phyloP scores from a whole-genome alignment of 176 grass and related monocot species.

The Triticum timopheevii region DNA sequence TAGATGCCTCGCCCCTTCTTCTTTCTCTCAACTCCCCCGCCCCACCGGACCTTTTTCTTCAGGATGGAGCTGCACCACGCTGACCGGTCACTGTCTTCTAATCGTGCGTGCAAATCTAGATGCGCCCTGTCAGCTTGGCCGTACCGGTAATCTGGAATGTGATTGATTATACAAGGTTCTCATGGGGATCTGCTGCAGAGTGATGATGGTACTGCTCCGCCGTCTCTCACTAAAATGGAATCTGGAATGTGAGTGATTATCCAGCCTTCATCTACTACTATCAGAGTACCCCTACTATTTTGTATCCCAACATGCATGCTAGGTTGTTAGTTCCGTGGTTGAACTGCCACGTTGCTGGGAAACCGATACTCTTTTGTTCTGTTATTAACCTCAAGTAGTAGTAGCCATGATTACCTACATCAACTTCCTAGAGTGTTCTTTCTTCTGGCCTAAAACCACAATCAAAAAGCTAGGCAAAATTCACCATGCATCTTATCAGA shows the following conservation, averaged over 20 bases:
- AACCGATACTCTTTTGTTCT: too few species aligned
- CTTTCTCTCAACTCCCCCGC: not conserved
- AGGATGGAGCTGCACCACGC: not conserved
- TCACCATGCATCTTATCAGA: too few species aligned
- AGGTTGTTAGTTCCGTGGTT: not conserved
- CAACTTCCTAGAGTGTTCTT: too few species aligned
- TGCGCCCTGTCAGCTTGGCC: not conserved
- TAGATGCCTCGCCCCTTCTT: not conserved
- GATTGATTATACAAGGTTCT: too few species aligned
- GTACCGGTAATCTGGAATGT: not conserved
- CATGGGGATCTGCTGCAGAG: not conserved
- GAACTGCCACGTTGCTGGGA: too few species aligned
- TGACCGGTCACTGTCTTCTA: not conserved
- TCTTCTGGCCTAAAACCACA: too few species aligned
- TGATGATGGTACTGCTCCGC: not conserved
- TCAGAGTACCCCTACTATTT: too few species aligned
- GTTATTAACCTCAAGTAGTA: too few species aligned
- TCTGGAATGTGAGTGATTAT: too few species aligned
- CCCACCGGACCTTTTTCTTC: not conserved
- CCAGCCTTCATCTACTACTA: too few species aligned
- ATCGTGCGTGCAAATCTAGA: constrained; percentile 14
- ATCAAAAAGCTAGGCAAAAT: too few species aligned
- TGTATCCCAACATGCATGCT: not conserved
- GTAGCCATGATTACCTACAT: too few species aligned
- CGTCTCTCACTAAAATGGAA: not conserved